Evolutionary conservation across 2,329 filamentous ascomycete genomes (phyloP).

Genomic region (Bipolaris bicolor): DNA sequence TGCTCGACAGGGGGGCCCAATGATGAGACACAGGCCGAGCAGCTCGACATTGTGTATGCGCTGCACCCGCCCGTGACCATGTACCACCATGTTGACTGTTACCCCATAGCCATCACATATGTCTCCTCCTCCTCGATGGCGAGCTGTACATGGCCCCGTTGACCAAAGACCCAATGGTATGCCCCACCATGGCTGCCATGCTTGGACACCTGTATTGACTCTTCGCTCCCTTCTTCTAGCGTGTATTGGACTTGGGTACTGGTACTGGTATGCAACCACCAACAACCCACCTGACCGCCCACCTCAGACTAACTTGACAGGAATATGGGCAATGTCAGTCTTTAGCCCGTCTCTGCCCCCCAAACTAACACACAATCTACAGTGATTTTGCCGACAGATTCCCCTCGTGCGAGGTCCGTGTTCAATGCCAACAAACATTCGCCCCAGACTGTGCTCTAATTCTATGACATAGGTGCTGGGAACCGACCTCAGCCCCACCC

Average conservation of each 20-base stretch:
- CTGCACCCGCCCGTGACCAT: background rate
- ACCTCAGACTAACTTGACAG: slow-evolving; percentile 28
- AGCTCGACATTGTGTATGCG: slow-evolving; percentile 48
- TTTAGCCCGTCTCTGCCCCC: background rate
- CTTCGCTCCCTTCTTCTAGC: slow-evolving; percentile 15
- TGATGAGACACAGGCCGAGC: slow-evolving; percentile 47
- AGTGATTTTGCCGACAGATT: slow-evolving; percentile 50
- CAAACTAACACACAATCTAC: slow-evolving; percentile 3
- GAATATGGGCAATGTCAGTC: slow-evolving; percentile 50
- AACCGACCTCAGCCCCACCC: slow-evolving; percentile 50
- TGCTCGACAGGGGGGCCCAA: slow-evolving; percentile 34
- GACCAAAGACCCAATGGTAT: slow-evolving; percentile 26
- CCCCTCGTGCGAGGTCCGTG: slow-evolving; percentile 39
- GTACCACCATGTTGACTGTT: slow-evolving; percentile 4
- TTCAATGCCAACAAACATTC: background rate
- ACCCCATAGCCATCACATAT: slow-evolving; percentile 33
- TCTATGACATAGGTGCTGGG: slow-evolving; percentile 33
- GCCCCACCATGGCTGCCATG: background rate
- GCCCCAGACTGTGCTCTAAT: slow-evolving; percentile 19
- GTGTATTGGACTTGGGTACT: slow-evolving; percentile 51
- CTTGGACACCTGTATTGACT: background rate
- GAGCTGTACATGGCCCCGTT: slow-evolving; percentile 34
- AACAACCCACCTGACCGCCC: background rate
- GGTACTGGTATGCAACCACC: slow-evolving; percentile 40
- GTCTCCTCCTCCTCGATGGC: slow-evolving; percentile 31